phyloP scores from a whole-genome alignment of 2,329 filamentous ascomycete species.

The Delphinella strobiligena region DNA sequence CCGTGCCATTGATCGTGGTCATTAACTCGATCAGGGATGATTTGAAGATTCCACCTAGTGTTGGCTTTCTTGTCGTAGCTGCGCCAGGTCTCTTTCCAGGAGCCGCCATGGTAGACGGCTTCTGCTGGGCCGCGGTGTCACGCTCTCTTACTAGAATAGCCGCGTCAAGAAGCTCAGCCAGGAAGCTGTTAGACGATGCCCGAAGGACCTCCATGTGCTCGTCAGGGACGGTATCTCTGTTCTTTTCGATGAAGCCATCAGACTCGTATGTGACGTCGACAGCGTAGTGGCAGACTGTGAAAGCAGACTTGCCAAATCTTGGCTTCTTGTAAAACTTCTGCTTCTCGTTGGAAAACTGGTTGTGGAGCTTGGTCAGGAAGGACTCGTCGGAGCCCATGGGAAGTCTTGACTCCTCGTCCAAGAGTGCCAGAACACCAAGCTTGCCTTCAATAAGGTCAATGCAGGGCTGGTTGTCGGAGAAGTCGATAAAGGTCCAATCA shows the following conservation, averaged over 20 bases:
- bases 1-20: slow-evolving; percentile 93
- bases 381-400: slow-evolving; percentile 97
- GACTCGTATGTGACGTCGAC: slow-evolving; percentile 98
- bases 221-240: slow-evolving; percentile 94
- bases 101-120: slow-evolving; percentile 53
- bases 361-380: slow-evolving; percentile 90
- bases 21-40: slow-evolving; percentile 96
- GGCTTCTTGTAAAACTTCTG: slow-evolving; percentile 98
- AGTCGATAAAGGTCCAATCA: slow-evolving; percentile 99
- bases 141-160: slow-evolving; percentile 83
- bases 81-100: slow-evolving; percentile 78
- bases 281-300: slow-evolving; percentile 97
- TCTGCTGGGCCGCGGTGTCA: slow-evolving; percentile 49
- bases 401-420: slow-evolving; percentile 91
- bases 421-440: slow-evolving; percentile 77
- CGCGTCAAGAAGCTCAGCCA: slow-evolving; percentile 72
- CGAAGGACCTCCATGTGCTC: slow-evolving; percentile 92
- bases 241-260: slow-evolving; percentile 98
- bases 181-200: slow-evolving; percentile 72
- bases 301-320: slow-evolving; percentile 89
- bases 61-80: slow-evolving; percentile 90
- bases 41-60: slow-evolving; percentile 95
- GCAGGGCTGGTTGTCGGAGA: slow-evolving; percentile 97
- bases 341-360: slow-evolving; percentile 83
- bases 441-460: slow-evolving; percentile 98